A percentile compares a stretch with the other conserved stretches of the same genome.
phyloP scores from a whole-genome alignment of 768 basidiomycete genomes.

The Mycena rosella region DNA sequence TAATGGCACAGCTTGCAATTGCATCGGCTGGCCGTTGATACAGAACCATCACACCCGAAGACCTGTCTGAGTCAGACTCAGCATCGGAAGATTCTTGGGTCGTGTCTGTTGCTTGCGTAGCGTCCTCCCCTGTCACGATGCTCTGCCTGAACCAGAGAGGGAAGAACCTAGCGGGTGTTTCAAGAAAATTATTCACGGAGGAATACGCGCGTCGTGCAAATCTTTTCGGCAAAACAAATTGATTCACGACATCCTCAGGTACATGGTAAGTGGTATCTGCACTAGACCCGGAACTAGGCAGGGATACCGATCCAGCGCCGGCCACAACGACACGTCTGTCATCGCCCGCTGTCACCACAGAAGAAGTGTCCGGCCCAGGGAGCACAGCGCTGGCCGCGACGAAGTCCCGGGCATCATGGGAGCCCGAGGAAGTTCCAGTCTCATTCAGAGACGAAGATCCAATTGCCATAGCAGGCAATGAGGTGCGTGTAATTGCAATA shows the following conservation, averaged over 20 bases:
- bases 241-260: background rate
- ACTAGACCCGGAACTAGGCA: background rate
- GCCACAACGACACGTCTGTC: constrained; percentile 4
- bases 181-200: background rate
- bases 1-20: background rate
- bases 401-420: background rate
- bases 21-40: background rate
- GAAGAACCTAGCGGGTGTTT: background rate
- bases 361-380: constrained; percentile 1
- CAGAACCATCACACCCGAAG: too few species aligned
- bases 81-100: too few species aligned
- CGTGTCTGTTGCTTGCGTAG: too few species aligned
- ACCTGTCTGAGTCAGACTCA: too few species aligned
- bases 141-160: constrained; percentile 16
- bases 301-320: background rate
- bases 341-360: background rate
- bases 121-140: constrained; percentile 5
- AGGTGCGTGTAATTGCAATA: constrained; percentile 12
- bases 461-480: constrained; percentile 7
- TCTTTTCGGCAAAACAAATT: background rate
- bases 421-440: constrained; percentile 8
- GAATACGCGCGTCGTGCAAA: background rate
- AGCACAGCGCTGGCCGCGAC: constrained; percentile 5
- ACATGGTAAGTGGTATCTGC: background rate
- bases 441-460: background rate